Base-by-base conservation (phyloP, 495 filamentous ascomycete genomes). In the Cercophora scortea region DNA sequence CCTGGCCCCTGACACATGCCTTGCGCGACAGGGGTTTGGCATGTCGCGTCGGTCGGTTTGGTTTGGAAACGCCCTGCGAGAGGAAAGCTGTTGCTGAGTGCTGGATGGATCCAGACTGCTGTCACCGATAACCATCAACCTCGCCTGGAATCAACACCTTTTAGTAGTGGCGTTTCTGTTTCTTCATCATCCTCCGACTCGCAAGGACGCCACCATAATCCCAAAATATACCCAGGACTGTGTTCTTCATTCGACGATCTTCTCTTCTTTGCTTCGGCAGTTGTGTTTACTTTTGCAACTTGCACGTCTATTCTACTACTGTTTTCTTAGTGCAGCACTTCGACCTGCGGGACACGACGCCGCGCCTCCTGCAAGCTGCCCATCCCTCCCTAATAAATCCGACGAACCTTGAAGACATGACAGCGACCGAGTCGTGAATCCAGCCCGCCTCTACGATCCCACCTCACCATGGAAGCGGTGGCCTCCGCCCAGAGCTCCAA, bases 391-490 rank as follows among this genome's bases (percentile, higher is more conserved):
- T 25, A 25, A 25, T 25, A 25, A 2, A 25, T 25, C 25, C 25
- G n/a, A 40, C 49, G 45, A 16, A 56, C 38, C 35, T 32, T 36
- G 43, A 60, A 50, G 50, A 60, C 40, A 56, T 61, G 57, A 47
- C 18, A 47, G 15, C 49, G 47, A 38, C 47, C 35, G 40, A 45
- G 35, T 46, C 48, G 47, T 54, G 52, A 12, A 19, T 19, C 33
- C 46, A 36, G 49, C 38, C 18, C 45, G 46, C 19, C 42, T 33
- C 45, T 38, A 17, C 6, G 17, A 19, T 45, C 32, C 13, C 33
- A 50, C 32, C 34, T 45, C 63, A 64, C 59, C 51, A 79, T 78
- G 75, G 77, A 80, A 60, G 64, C 65, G 50, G 68, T 68, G 60
- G 68, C 63, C 49, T 60, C 74, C 51, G 59, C 73, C 50, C 61